Percentiles rank a stretch among this genome's conserved stretches.
Conservation (phyloP, 1,139 yeast species). For the Geotrichum histeridarum region DNA sequence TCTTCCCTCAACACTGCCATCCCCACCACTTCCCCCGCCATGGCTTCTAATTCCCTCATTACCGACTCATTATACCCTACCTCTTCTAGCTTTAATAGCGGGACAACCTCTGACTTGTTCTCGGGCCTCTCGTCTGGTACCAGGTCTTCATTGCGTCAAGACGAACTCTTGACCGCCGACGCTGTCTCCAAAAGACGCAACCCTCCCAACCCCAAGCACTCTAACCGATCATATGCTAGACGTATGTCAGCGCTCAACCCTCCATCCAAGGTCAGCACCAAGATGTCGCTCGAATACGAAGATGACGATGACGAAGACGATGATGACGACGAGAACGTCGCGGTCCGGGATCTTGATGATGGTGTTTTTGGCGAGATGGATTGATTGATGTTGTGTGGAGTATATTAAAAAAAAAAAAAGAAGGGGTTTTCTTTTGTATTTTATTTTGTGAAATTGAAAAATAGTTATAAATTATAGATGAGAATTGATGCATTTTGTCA, state of each 20-base stretch:
- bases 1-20: conserved; percentile 7
- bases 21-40: conserved; percentile 4
- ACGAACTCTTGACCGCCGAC: conserved; percentile 14
- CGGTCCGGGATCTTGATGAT: conserved; percentile 12
- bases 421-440: background rate
- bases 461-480: background rate
- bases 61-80: conserved; percentile 17
- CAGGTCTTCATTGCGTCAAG: conserved; percentile 11
- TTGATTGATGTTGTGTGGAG: too few species aligned
- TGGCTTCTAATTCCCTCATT: conserved; percentile 7
- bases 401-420: background rate
- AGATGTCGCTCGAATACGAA: conserved; percentile 9
- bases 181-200: conserved; percentile 4
- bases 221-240: conserved; percentile 10
- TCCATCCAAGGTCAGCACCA: conserved; percentile 14
- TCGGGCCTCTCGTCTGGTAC: conserved; percentile 4
- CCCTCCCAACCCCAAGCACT: conserved; percentile 6
- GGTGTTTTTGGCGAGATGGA: conserved; percentile 19
- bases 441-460: background rate
- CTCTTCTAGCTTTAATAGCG: background rate
- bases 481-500: too few species aligned
- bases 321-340: conserved; percentile 9
- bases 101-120: background rate
- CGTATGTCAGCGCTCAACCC: conserved; percentile 18
- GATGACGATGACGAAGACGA: conserved; percentile 15